Evolutionary conservation across 176 grass and related monocot species (phyloP).

Genomic region (Oryza rufipogon): DNA sequence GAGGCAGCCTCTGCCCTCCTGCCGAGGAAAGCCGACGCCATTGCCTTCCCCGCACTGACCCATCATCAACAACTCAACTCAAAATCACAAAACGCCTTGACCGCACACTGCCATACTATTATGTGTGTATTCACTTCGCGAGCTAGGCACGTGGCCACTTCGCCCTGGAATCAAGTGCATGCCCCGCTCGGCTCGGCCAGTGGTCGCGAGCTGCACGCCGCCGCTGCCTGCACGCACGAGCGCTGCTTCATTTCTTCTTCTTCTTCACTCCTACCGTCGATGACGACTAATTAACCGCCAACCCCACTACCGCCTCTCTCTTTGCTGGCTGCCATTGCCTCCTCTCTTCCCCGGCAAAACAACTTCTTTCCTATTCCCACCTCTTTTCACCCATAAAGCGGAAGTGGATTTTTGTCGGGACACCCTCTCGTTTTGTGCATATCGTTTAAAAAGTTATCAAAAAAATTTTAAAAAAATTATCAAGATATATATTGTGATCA

Average conservation of each 20-base stretch:
- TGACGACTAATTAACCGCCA: constrained; percentile 58
- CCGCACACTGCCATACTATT: too few relatives aligned
- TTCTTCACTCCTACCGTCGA: constrained; percentile 36
- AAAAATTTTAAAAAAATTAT: too few relatives aligned
- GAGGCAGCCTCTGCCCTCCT: neutral
- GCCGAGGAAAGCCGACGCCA: neutral
- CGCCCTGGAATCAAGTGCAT: neutral
- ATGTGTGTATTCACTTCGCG: too few relatives aligned
- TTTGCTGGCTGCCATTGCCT: neutral
- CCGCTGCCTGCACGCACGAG: neutral
- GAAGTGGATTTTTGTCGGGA: too few relatives aligned
- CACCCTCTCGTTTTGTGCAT: too few relatives aligned
- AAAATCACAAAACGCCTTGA: too few relatives aligned
- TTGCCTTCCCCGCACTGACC: constrained; percentile 17
- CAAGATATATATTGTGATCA: too few relatives aligned
- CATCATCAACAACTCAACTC: neutral
- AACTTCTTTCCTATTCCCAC: constrained; percentile 47
- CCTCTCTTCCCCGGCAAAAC: neutral
- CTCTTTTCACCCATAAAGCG: constrained; percentile 26
- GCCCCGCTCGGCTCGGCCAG: too few relatives aligned
- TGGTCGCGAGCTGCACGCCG: constrained; percentile 3
- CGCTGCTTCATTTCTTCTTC: neutral
- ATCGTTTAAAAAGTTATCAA: too few relatives aligned
- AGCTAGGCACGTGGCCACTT: neutral
- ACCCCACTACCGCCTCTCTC: constrained; percentile 41